Base-by-base conservation (phyloP, 1,139 yeast genomes). In the Lodderomyces margitis region DNA sequence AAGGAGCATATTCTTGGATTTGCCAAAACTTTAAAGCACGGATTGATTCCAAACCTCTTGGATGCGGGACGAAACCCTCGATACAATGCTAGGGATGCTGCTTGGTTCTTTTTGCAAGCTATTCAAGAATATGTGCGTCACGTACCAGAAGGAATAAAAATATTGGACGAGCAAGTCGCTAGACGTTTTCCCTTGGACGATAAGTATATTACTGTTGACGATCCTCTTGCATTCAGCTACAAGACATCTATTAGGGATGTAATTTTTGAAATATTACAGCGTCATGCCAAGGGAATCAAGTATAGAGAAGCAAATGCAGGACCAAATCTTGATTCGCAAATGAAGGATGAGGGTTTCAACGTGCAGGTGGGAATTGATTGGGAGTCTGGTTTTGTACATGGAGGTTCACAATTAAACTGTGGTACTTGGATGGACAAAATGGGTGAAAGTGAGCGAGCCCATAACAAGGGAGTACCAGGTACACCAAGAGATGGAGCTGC, bases 381-480 rank as follows among this genome's bases (percentile, higher is more conserved):
- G 98, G 57, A 68, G 0, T 89, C 86, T 20, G 98, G 98, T 0
- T 67, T 92, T 36, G 70, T 91, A 5, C 86, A 81, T 61, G 98
- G 98, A 37, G 98, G 98, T 1, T 87, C 87, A 41, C 95, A 86
- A 59, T 78, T 67, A 61, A 92, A 92, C 57, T 92, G 98, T 68
- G 98, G 98, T 17, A 92, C 98, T 0, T 92, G 98, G 98, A 92
- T 91, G 97, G 98, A 92, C 64, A 92, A 92, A 67, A 92, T 92
- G 98, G 98, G 98, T 16, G 98, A 92, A 66, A 87, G 96, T 57
- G 80, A 65, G 39, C 70, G 64, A 45, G 97, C 98, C 0, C 85
- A 87, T 1, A 83, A 81, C 46, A 85, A 83, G 55, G 98, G 98
- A 12, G 71, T 78, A 32, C 98, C 98, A 1, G 98, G 98, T 2